Evolutionary conservation across 139 green algal genomes (phyloP).

Genomic region (Choricystis sp.): DNA sequence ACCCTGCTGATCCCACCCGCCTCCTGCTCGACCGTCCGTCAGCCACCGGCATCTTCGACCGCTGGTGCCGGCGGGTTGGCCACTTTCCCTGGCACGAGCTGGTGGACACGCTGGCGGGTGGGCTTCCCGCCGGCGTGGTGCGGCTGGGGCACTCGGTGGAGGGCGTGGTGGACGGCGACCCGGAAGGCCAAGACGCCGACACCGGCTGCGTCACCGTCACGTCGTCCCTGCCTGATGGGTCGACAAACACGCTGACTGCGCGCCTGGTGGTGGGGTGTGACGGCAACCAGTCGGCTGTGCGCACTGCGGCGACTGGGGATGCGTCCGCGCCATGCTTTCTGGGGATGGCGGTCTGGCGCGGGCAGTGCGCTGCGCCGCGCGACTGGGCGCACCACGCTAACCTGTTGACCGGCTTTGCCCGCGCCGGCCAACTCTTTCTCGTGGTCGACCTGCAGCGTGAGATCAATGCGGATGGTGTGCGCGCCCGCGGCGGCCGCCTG

Average conservation of each 20-base stretch:
- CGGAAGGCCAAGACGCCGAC: background rate
- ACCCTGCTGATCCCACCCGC: background rate
- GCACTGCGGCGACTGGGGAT: conserved; percentile 1
- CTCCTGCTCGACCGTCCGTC: background rate
- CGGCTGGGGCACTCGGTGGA: background rate
- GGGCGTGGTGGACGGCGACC: no score
- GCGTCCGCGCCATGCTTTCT: conserved; percentile 4
- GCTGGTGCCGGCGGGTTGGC: background rate
- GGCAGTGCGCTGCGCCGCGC: background rate
- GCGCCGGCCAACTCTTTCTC: background rate
- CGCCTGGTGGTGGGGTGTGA: conserved; percentile 8
- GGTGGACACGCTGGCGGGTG: background rate
- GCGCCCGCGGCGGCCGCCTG: background rate
- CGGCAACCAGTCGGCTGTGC: conserved; percentile 7
- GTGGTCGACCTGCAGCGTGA: background rate
- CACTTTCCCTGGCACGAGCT: background rate
- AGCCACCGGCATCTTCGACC: background rate
- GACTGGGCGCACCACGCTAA: background rate
- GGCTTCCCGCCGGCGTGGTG: background rate
- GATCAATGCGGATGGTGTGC: no score
- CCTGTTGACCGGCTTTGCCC: background rate
- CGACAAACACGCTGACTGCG: background rate
- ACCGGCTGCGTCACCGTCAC: background rate
- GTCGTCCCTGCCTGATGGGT: background rate
- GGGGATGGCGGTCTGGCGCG: background rate